phyloP scores from a whole-genome alignment of 257 asterid genomes.

The Penstemon barbatus region DNA sequence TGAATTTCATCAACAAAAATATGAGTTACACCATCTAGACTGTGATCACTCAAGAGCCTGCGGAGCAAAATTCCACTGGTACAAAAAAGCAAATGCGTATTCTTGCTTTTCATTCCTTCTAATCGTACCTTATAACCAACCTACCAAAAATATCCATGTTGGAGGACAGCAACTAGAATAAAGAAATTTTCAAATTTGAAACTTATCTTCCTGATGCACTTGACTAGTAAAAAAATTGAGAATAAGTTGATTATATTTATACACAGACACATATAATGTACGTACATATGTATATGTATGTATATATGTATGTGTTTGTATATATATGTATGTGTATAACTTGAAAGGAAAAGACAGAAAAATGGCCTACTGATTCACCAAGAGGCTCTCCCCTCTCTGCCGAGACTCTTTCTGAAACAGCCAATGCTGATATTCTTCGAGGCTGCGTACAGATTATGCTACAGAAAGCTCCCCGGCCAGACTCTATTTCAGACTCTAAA shows the following conservation, averaged over 20 bases:
- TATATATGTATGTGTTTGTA: too few species aligned
- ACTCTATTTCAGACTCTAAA: conserved; percentile 90
- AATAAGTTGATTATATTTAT: too few species aligned
- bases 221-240: conserved; percentile 5
- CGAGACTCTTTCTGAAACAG: conserved; percentile 95
- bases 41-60: conserved; percentile 88
- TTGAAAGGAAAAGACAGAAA: conserved; percentile 32
- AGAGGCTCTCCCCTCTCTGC: conserved; percentile 97
- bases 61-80: conserved; percentile 98
- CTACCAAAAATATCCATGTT: conserved; percentile 49
- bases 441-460: conserved; percentile 98
- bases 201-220: conserved; percentile 24
- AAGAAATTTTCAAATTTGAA: conserved; percentile 30
- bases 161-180: conserved; percentile 39
- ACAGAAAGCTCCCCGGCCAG: conserved; percentile 99
- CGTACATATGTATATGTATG: not conserved
- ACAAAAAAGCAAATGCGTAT: conserved; percentile 91
- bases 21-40: conserved; percentile 83
- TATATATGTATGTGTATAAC: not conserved
- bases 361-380: conserved; percentile 85
- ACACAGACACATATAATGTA: not conserved
- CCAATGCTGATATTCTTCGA: conserved; percentile 93
- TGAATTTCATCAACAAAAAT: conserved; percentile 98
- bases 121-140: conserved; percentile 97
- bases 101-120: conserved; percentile 95